These are phyloP conservation scores for Pecoramyces ruminantium DNA, from an alignment of 192 early-diverging fungal species.

Conservation along the genomic window DNA sequence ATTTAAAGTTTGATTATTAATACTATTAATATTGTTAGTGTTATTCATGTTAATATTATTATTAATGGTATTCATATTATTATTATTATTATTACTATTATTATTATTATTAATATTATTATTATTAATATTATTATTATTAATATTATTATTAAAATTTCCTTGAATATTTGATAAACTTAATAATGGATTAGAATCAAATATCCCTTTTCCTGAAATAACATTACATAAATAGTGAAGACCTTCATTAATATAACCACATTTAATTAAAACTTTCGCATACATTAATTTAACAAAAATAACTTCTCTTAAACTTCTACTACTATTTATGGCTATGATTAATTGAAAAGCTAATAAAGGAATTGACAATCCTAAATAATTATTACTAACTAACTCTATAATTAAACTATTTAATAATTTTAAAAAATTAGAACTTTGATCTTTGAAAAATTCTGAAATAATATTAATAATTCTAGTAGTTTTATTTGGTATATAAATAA, in stretches of 20 bases:
- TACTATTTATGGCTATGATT: background rate
- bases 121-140: background rate
- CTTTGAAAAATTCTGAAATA: background rate
- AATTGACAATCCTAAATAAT: background rate
- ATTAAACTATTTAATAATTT: background rate
- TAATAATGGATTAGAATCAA: background rate
- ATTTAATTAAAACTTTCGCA: background rate
- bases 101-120: background rate
- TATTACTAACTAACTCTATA: background rate
- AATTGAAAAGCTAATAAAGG: background rate
- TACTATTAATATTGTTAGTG: background rate
- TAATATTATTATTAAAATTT: background rate
- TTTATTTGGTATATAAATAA: background rate
- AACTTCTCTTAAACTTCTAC: background rate
- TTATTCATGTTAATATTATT: no score
- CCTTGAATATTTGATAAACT: background rate
- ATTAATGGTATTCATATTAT: background rate
- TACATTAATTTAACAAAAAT: background rate
- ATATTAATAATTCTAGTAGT: background rate
- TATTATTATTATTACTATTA: background rate
- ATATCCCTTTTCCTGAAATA: background rate
- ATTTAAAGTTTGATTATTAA: no score
- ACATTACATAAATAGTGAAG: background rate
- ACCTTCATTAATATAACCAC: background rate
- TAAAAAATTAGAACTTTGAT: background rate